Percentiles rank a stretch among this genome's conserved stretches.
These are phyloP conservation scores for Chlorella sorokiniana DNA, from an alignment of 139 green algal genomes.

Conservation along the genomic window DNA sequence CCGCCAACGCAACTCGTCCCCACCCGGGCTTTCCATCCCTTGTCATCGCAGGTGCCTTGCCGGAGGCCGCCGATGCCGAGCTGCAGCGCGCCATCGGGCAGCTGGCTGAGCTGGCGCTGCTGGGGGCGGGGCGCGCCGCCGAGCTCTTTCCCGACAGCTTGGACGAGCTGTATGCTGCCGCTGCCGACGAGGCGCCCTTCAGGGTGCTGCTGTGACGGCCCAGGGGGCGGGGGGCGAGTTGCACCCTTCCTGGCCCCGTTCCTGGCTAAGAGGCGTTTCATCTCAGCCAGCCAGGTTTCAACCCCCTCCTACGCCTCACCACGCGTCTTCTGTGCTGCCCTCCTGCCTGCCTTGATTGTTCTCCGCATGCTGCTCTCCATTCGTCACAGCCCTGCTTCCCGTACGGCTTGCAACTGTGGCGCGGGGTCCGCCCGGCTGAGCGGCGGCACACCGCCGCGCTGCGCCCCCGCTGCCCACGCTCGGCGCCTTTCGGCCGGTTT, in stretches of 20 bases:
- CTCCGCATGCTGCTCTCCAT: background rate
- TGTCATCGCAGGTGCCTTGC: background rate
- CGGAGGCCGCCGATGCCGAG: constrained; percentile 25
- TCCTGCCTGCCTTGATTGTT: no score
- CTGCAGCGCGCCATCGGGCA: constrained; percentile 47
- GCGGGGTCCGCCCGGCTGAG: background rate
- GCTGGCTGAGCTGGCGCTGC: constrained; percentile 67
- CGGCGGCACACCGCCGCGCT: no score
- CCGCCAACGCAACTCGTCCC: no score
- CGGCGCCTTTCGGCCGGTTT: no score
- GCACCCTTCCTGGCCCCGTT: no score
- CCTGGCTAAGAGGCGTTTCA: no score
- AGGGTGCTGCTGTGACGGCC: constrained; percentile 56
- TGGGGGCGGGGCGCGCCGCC: constrained; percentile 53
- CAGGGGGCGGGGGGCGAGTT: no score
- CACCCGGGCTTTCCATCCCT: no score
- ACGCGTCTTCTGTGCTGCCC: no score
- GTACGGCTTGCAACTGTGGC: background rate
- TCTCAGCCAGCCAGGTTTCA: no score
- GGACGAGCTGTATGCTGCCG: constrained; percentile 51
- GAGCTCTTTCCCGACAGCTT: constrained; percentile 22
- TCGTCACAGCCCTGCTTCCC: background rate
- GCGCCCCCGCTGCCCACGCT: no score
- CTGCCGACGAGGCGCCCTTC: constrained; percentile 62
- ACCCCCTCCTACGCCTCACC: no score